These are phyloP conservation scores for Alternaria ethzedia DNA, from an alignment of 2,329 filamentous ascomycete species.

Conservation along the genomic window DNA sequence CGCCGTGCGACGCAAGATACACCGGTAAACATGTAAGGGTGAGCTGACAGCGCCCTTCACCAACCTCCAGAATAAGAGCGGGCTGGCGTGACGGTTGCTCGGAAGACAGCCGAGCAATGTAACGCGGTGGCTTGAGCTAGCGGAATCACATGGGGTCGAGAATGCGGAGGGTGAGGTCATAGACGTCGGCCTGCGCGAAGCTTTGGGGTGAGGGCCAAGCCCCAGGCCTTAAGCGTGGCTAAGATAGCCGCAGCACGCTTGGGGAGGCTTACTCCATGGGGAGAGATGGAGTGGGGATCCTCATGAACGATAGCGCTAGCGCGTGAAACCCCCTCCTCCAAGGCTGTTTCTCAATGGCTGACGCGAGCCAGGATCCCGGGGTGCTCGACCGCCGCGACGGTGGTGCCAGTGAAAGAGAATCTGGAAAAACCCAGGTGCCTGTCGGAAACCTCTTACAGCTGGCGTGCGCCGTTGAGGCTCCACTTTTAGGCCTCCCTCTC, in stretches of 20 bases:
- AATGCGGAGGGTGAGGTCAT: constrained; percentile 8
- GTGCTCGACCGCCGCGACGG: not conserved
- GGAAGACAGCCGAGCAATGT: constrained; percentile 5
- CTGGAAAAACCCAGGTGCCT: not conserved
- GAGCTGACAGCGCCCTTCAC: not conserved
- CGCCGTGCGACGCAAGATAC: not conserved
- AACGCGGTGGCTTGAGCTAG: constrained; percentile 10
- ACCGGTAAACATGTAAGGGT: not conserved
- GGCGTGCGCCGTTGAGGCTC: constrained; percentile 10
- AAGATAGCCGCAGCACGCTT: constrained; percentile 9
- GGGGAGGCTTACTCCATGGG: constrained; percentile 14
- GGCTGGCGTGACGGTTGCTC: not conserved
- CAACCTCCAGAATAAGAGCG: not conserved
- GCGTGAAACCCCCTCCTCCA: constrained; percentile 6
- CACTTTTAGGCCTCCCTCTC: constrained; percentile 14
- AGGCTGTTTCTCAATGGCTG: constrained; percentile 4
- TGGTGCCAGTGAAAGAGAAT: not conserved
- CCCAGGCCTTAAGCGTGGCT: constrained; percentile 4
- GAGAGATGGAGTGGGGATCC: constrained; percentile 7
- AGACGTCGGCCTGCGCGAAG: constrained; percentile 9
- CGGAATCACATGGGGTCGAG: not conserved
- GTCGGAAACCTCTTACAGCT: constrained; percentile 4
- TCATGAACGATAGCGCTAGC: constrained; percentile 8
- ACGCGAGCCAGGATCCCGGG: constrained; percentile 2
- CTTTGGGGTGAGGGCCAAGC: constrained; percentile 4